phyloP scores from a whole-genome alignment of 192 early-diverging fungal species.

The Coemansia sp. region DNA sequence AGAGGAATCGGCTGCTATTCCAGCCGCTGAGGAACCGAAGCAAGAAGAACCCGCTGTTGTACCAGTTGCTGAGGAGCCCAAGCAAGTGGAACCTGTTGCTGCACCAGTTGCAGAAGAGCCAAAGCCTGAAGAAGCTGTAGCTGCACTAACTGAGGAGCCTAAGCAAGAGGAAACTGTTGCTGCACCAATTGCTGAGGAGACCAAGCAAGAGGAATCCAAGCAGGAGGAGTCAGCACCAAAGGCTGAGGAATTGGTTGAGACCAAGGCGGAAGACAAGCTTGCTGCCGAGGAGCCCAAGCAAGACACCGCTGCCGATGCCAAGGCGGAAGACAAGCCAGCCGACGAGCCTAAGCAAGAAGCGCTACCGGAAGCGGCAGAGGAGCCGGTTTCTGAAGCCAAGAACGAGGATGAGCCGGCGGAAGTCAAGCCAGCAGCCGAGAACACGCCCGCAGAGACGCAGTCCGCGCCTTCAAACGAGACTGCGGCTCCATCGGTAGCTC shows the following conservation, averaged over 20 bases:
- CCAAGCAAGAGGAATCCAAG: constrained; percentile 5
- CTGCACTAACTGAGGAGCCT: constrained; percentile 5
- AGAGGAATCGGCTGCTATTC: too few species aligned
- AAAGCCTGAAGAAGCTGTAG: neutral
- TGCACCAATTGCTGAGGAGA: constrained; percentile 4
- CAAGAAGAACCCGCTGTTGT: too few species aligned
- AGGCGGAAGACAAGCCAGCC: too few species aligned
- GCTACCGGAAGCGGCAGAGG: constrained; percentile 5
- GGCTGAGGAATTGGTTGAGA: constrained; percentile 5
- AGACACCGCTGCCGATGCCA: too few species aligned
- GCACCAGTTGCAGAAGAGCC: neutral
- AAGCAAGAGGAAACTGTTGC: neutral
- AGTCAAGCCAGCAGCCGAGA: constrained; percentile 2
- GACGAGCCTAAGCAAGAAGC: neutral
- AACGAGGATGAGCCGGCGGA: constrained; percentile 4
- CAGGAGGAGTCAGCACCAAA: neutral
- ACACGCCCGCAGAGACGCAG: neutral
- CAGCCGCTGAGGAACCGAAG: too few species aligned
- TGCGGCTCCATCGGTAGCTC: neutral
- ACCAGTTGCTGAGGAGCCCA: too few species aligned
- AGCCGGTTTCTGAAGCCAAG: neutral
- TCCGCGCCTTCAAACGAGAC: constrained; percentile 1
- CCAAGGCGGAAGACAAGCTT: neutral
- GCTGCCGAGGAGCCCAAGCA: neutral
- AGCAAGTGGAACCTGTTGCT: neutral